Percentiles rank a stretch among this genome's conserved stretches.
Conservation (phyloP, 345 rosid species). For the Murraya paniculata region DNA sequence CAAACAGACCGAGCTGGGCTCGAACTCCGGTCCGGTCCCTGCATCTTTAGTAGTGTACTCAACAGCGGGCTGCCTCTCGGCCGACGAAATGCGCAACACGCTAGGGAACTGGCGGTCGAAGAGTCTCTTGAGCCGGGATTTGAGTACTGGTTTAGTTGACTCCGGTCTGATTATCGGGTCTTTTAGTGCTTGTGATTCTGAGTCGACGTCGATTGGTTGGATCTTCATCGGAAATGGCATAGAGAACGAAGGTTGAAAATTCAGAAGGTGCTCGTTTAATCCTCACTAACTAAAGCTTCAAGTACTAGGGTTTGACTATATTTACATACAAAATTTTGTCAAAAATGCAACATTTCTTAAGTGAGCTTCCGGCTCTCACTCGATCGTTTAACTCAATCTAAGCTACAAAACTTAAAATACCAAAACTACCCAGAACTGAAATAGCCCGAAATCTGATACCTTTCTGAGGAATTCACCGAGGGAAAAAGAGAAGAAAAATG, state of each 20-base stretch:
- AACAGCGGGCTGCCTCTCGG: conserved; percentile 39
- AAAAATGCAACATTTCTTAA: neutral
- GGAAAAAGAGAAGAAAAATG: neutral
- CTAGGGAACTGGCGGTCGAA: conserved; percentile 66
- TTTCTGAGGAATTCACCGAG: conserved; percentile 1
- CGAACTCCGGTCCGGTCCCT: conserved; percentile 51
- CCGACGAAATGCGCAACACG: conserved; percentile 42
- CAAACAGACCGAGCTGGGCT: conserved; percentile 84
- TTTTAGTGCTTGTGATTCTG: conserved; percentile 22
- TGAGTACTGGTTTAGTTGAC: conserved; percentile 53
- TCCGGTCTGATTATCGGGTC: conserved; percentile 39
- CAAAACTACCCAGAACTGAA: neutral
- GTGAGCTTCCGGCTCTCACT: neutral
- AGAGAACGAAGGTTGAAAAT: neutral
- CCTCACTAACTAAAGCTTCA: neutral
- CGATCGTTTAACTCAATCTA: conserved; percentile 18
- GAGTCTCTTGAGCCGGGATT: conserved; percentile 61
- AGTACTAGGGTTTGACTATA: conserved; percentile 1
- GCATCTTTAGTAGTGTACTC: conserved; percentile 44
- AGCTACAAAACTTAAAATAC: conserved; percentile 31
- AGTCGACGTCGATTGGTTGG: conserved; percentile 60
- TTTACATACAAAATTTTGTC: conserved; percentile 21
- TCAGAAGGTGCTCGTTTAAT: neutral
- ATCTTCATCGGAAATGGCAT: conserved; percentile 60
- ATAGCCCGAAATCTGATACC: conserved; percentile 9